Conservation (phyloP, 495 filamentous ascomycete species). For the Penicillium flavigenum region DNA sequence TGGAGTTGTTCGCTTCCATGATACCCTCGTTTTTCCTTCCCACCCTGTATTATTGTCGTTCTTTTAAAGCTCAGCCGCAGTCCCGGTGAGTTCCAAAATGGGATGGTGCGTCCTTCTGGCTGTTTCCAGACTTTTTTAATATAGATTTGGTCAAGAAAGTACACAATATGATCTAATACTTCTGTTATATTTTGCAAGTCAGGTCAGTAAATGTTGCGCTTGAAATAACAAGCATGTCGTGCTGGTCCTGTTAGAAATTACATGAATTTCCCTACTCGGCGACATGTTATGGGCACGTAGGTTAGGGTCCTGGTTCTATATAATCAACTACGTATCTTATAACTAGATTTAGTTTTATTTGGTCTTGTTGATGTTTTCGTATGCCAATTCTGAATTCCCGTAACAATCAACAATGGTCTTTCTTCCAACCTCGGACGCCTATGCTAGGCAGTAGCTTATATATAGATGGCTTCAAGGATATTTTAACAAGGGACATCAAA, state of each 20-base stretch:
- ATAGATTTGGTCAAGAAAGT: conserved; percentile 10
- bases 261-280: background rate
- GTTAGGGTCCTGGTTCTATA: background rate
- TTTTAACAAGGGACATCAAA: too few relatives aligned
- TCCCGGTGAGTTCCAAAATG: background rate
- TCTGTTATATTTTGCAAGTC: background rate
- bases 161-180: background rate
- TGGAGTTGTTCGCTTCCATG: conserved; percentile 14
- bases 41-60: conserved; percentile 18
- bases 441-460: too few relatives aligned
- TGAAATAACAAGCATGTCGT: background rate
- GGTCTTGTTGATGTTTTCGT: too few relatives aligned
- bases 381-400: background rate
- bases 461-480: too few relatives aligned
- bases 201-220: background rate
- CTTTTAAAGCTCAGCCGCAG: background rate
- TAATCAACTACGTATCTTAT: background rate
- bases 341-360: too few relatives aligned
- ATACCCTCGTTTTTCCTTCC: conserved; percentile 23
- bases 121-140: background rate
- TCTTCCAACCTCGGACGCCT: too few relatives aligned
- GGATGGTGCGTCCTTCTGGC: background rate
- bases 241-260: background rate
- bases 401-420: background rate
- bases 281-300: background rate